These are phyloP conservation scores for Gossypium raimondii DNA, from an alignment of 345 rosid species.

Conservation along the genomic window DNA sequence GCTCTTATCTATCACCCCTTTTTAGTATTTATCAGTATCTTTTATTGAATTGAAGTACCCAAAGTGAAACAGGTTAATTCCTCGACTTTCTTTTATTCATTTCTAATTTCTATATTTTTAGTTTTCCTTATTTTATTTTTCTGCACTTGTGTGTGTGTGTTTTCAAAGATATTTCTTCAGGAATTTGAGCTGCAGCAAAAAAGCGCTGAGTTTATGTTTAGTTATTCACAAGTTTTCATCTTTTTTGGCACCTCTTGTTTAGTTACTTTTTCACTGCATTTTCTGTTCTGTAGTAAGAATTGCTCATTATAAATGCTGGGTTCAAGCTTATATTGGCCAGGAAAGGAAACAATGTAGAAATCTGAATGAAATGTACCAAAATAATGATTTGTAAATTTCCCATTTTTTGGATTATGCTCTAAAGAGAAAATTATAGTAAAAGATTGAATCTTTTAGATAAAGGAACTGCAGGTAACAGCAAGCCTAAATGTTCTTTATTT, in stretches of 20 bases:
- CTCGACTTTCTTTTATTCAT: not conserved
- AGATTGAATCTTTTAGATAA: not conserved
- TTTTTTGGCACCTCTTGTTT: slow-evolving; percentile 7
- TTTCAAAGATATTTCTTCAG: not conserved
- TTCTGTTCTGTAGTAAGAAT: not conserved
- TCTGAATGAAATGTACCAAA: not conserved
- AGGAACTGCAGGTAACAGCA: not conserved
- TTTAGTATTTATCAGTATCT: no score
- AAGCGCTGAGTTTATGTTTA: not conserved
- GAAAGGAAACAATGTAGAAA: not conserved
- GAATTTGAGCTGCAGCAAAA: not conserved
- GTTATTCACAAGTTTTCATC: not conserved
- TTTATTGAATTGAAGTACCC: no score
- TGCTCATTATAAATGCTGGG: not conserved
- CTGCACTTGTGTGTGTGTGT: no score
- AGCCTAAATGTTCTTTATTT: not conserved
- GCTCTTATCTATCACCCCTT: no score
- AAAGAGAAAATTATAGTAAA: not conserved
- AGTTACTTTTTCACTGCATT: not conserved
- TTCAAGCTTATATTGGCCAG: not conserved
- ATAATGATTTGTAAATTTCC: not conserved
- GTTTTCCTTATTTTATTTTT: not conserved
- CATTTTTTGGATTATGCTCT: not conserved
- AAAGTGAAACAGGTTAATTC: no score
- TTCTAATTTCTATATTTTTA: not conserved